Evolutionary conservation across 257 asterid genomes (phyloP).

Genomic region (Ajuga chamaepitys): DNA sequence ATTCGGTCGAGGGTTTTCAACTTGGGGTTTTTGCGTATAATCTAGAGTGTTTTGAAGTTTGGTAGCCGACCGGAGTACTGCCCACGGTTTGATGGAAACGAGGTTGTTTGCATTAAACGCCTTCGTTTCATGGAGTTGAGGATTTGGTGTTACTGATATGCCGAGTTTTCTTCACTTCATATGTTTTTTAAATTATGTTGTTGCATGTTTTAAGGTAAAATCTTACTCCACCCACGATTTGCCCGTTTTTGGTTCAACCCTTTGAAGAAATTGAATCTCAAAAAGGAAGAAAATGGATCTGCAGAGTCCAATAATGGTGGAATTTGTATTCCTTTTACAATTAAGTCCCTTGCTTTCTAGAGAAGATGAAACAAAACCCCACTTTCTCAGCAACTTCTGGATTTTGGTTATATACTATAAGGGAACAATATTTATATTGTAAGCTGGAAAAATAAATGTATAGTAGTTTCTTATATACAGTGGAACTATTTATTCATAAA

Average conservation of each 20-base stretch:
- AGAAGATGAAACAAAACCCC: too few species aligned
- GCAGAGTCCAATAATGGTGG: too few species aligned
- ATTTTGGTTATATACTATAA: too few species aligned
- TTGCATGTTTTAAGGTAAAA: conserved; percentile 34
- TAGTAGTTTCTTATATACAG: too few species aligned
- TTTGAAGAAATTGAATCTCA: too few species aligned
- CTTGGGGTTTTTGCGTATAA: conserved; percentile 38
- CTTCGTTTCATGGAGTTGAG: conserved; percentile 72
- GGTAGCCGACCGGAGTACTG: conserved; percentile 48
- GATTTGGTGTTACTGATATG: conserved; percentile 65
- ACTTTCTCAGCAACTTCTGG: too few species aligned
- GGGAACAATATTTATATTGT: too few species aligned
- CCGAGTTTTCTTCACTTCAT: conserved; percentile 31
- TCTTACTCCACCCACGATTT: neutral
- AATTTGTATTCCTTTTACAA: too few species aligned
- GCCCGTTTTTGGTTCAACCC: neutral
- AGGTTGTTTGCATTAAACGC: conserved; percentile 35
- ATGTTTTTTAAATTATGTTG: conserved; percentile 38
- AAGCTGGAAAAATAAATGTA: too few species aligned
- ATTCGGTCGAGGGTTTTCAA: conserved; percentile 21
- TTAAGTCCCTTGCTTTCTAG: too few species aligned
- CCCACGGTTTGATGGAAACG: conserved; percentile 63
- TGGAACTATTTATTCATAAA: too few species aligned
- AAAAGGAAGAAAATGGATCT: too few species aligned
- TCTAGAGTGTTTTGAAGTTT: conserved; percentile 50